Evolutionary conservation across 2,329 filamentous ascomycete genomes (phyloP).

Genomic region (Hypomyces rosellus): DNA sequence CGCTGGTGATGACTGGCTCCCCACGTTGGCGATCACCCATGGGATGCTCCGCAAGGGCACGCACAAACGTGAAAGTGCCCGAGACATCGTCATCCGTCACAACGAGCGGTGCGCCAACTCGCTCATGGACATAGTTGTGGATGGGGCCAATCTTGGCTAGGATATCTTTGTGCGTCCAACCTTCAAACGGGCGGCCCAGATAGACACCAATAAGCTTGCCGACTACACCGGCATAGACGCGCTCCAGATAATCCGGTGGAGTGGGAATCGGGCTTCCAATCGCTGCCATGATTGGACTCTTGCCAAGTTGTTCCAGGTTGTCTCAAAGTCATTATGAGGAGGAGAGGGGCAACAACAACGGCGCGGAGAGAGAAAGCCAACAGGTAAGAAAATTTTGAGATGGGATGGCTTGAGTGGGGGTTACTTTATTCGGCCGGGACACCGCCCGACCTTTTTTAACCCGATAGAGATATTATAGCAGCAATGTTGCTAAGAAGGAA

Average conservation of each 20-base stretch:
- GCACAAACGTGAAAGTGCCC: conserved; percentile 30
- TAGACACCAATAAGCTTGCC: conserved; percentile 34
- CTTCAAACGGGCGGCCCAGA: conserved; percentile 31
- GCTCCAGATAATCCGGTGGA: conserved; percentile 25
- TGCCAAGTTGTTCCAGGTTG: too few relatives aligned
- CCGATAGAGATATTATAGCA: too few relatives aligned
- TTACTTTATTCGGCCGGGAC: too few relatives aligned
- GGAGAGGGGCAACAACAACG: too few relatives aligned
- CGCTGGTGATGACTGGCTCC: conserved; percentile 1
- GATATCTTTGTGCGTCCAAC: conserved; percentile 30
- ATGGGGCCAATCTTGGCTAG: conserved; percentile 24
- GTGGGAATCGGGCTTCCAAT: neutral
- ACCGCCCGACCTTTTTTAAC: too few relatives aligned
- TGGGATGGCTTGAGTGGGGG: too few relatives aligned
- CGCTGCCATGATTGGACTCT: too few relatives aligned
- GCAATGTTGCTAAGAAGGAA: too few relatives aligned
- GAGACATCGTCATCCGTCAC: conserved; percentile 30
- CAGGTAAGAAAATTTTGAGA: too few relatives aligned
- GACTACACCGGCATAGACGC: conserved; percentile 32
- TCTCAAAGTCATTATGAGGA: too few relatives aligned
- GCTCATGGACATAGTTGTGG: conserved; percentile 27
- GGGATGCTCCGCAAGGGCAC: conserved; percentile 28
- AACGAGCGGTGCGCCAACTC: conserved; percentile 21
- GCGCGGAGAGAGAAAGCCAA: too few relatives aligned
- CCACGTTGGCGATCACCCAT: conserved; percentile 2